Conservation (phyloP, 2,329 filamentous ascomycete genomes). For the Diaporthe helianthi region DNA sequence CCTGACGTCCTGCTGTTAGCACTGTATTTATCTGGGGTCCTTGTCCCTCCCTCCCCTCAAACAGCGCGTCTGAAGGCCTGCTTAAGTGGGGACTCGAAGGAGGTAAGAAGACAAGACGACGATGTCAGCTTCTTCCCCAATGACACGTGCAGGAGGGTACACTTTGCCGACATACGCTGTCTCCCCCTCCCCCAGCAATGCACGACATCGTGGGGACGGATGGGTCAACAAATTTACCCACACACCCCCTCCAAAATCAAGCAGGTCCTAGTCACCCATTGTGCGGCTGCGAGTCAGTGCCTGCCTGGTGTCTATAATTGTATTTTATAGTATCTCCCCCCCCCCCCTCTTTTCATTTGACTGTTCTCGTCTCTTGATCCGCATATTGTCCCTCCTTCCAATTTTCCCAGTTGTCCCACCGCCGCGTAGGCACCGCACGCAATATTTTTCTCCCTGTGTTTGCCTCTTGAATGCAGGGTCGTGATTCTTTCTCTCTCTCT, state of each 20-base stretch:
- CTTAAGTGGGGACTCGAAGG: background rate
- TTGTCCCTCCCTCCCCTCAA: background rate
- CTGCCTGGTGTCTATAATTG: background rate
- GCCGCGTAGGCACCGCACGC: background rate
- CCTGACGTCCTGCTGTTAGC: background rate
- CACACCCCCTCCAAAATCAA: background rate
- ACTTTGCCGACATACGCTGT: background rate
- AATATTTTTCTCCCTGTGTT: background rate
- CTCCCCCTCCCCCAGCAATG: background rate
- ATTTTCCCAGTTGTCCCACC: too few species aligned
- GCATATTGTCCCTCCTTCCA: background rate
- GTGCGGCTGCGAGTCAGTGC: conserved; percentile 2
- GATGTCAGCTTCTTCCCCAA: background rate
- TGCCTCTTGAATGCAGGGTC: too few species aligned
- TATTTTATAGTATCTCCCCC: background rate
- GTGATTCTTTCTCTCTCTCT: background rate
- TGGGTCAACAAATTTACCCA: background rate
- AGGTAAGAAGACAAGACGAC: background rate
- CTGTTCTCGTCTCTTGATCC: background rate
- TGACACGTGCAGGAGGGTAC: background rate
- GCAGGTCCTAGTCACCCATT: conserved; percentile 4
- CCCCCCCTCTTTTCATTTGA: too few species aligned
- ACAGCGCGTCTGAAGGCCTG: too few species aligned
- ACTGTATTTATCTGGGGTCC: background rate
- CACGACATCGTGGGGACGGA: background rate